Evolutionary conservation across 768 basidiomycete species (phyloP).

Genomic region (Candolleomyces aberdarensis): DNA sequence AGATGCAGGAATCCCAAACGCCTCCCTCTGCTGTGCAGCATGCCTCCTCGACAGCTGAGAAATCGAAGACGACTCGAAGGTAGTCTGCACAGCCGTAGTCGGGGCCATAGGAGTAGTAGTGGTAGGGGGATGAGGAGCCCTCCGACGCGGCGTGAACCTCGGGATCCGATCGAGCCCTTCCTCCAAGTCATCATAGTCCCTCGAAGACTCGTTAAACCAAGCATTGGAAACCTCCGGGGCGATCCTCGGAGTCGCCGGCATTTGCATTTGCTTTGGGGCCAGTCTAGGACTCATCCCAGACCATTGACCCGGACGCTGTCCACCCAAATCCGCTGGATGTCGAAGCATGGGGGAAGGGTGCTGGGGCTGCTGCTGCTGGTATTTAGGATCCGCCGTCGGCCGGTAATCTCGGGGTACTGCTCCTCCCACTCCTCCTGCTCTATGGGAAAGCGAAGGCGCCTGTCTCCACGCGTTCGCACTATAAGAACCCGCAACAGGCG

Average conservation of each 20-base stretch:
- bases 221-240: neutral
- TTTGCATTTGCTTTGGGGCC: too few relatives aligned
- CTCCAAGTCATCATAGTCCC: neutral
- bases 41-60: neutral
- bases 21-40: slow-evolving; percentile 5
- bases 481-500: neutral
- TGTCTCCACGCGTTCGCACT: neutral
- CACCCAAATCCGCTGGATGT: too few relatives aligned
- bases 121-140: neutral
- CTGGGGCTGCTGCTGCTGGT: too few relatives aligned
- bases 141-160: neutral
- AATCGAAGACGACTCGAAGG: neutral
- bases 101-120: too few relatives aligned
- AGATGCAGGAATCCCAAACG: slow-evolving; percentile 10
- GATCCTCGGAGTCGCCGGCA: too few relatives aligned
- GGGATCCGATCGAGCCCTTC: neutral
- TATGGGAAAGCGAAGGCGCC: neutral
- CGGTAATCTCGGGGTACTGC: neutral
- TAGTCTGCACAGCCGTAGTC: too few relatives aligned
- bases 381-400: too few relatives aligned
- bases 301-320: too few relatives aligned
- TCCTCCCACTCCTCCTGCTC: neutral
- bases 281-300: too few relatives aligned
- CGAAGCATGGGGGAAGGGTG: too few relatives aligned
- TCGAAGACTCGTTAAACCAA: slow-evolving; percentile 6